These are phyloP conservation scores for Solanum habrochaites DNA, from an alignment of 257 asterid species.

Conservation along the genomic window DNA sequence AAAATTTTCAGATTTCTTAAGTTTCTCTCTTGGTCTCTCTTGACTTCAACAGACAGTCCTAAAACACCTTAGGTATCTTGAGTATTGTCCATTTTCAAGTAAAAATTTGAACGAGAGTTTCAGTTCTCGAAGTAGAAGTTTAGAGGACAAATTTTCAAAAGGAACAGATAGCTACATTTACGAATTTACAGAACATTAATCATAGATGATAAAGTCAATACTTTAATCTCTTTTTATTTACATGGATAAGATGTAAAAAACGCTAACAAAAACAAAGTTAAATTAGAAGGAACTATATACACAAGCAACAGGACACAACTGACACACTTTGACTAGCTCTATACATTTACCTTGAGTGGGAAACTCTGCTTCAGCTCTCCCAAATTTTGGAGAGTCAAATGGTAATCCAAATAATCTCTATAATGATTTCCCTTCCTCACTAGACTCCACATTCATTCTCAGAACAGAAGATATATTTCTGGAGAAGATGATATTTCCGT, in stretches of 20 bases:
- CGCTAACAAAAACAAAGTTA: not conserved
- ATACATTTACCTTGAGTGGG: not conserved
- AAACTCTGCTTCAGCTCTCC: not conserved
- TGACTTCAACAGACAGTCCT: too few relatives aligned
- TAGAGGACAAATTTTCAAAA: not conserved
- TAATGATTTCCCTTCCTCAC: not conserved
- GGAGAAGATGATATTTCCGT: constrained; percentile 57
- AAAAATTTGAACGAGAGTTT: too few relatives aligned
- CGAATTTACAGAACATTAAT: not conserved
- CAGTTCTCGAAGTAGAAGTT: too few relatives aligned
- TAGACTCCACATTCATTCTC: constrained; percentile 20
- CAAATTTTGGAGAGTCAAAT: not conserved
- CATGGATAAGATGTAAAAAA: not conserved
- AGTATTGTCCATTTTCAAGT: too few relatives aligned
- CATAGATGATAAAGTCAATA: not conserved
- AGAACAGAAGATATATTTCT: constrained; percentile 28
- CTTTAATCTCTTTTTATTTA: not conserved
- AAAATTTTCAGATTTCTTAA: too few relatives aligned
- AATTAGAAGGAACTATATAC: not conserved
- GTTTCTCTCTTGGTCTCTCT: too few relatives aligned
- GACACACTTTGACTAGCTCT: not conserved
- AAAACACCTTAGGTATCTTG: too few relatives aligned
- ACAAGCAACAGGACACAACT: not conserved
- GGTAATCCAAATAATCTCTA: not conserved
- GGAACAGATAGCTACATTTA: not conserved